A percentile compares a stretch with the other conserved stretches of the same genome.
Conservation (phyloP, 2,329 filamentous ascomycete genomes). For the Aschersonia sp. region DNA sequence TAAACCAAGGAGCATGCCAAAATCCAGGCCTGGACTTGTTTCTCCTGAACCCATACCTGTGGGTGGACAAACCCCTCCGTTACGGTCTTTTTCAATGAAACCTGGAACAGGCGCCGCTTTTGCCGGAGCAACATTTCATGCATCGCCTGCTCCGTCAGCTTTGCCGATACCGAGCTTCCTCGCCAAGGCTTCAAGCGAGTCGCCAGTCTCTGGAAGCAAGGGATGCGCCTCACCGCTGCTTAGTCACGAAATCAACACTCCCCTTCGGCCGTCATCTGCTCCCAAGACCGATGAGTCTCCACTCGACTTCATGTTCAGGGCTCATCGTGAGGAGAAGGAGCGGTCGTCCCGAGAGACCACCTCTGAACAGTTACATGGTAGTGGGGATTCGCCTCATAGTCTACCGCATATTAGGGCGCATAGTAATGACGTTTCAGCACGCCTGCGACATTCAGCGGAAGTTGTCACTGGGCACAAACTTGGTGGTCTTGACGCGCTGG, state of each 20-base stretch:
- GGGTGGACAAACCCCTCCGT: conserved; percentile 26
- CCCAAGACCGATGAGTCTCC: conserved; percentile 47
- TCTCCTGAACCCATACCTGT: conserved; percentile 27
- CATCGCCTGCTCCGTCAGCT: conserved; percentile 80
- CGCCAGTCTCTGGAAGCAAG: conserved; percentile 23
- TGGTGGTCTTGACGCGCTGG: conserved; percentile 17
- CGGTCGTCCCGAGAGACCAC: conserved; percentile 28
- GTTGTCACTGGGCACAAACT: not conserved
- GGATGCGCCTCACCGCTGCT: conserved; percentile 5
- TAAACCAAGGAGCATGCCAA: conserved; percentile 14
- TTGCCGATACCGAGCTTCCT: conserved; percentile 82
- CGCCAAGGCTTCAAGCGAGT: conserved; percentile 59
- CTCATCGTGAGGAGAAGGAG: conserved; percentile 65
- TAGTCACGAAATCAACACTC: conserved; percentile 33
- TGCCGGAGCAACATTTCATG: conserved; percentile 87
- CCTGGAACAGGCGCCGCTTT: conserved; percentile 47
- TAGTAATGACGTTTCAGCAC: not conserved
- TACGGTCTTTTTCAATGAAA: conserved; percentile 27
- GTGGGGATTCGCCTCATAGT: not conserved
- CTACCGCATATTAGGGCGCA: conserved; percentile 6
- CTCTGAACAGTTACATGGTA: conserved; percentile 16
- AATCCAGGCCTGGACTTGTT: conserved; percentile 8
- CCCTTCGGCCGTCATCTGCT: conserved; percentile 21
- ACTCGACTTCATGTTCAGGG: conserved; percentile 80
- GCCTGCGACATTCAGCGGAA: too few relatives aligned